phyloP scores from a whole-genome alignment of 106 monocot genomes.

The Iris macrosiphon region DNA sequence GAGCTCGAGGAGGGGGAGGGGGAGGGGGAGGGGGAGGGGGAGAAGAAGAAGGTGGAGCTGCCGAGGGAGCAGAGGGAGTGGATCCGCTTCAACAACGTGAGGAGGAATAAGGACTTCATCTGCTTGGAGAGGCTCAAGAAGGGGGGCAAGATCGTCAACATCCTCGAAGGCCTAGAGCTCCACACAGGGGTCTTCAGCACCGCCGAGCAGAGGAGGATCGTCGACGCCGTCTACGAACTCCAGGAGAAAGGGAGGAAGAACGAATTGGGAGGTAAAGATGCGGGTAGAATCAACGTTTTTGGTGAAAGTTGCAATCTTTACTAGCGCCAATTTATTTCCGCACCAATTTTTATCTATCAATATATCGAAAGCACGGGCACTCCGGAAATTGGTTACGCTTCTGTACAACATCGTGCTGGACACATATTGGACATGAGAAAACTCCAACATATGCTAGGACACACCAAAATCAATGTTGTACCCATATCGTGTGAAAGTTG shows the following conservation, averaged over 20 bases:
- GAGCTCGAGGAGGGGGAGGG: slow-evolving; percentile 24
- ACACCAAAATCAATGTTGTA: too few relatives aligned
- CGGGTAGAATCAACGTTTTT: too few relatives aligned
- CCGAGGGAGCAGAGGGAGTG: slow-evolving; percentile 63
- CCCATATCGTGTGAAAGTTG: too few relatives aligned
- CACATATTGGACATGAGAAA: too few relatives aligned
- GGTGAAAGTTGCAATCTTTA: too few relatives aligned
- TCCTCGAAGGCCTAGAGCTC: slow-evolving; percentile 70
- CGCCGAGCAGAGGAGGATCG: slow-evolving; percentile 78
- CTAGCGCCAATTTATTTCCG: too few relatives aligned
- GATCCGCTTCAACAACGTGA: slow-evolving; percentile 44
- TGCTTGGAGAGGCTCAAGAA: slow-evolving; percentile 68
- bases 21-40: background rate
- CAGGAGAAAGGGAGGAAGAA: slow-evolving; percentile 54
- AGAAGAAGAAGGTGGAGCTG: slow-evolving; percentile 32
- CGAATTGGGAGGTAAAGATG: slow-evolving; percentile 72
- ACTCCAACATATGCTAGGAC: too few relatives aligned
- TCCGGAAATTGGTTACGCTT: too few relatives aligned
- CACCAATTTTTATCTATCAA: too few relatives aligned
- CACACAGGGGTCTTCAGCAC: slow-evolving; percentile 84
- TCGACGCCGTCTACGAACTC: slow-evolving; percentile 59
- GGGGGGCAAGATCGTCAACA: slow-evolving; percentile 48
- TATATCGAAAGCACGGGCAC: too few relatives aligned
- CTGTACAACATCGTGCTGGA: too few relatives aligned
- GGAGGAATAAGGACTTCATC: slow-evolving; percentile 71